Conservation (phyloP, 495 filamentous ascomycete species). For the Hyaloscypha finlandica region DNA sequence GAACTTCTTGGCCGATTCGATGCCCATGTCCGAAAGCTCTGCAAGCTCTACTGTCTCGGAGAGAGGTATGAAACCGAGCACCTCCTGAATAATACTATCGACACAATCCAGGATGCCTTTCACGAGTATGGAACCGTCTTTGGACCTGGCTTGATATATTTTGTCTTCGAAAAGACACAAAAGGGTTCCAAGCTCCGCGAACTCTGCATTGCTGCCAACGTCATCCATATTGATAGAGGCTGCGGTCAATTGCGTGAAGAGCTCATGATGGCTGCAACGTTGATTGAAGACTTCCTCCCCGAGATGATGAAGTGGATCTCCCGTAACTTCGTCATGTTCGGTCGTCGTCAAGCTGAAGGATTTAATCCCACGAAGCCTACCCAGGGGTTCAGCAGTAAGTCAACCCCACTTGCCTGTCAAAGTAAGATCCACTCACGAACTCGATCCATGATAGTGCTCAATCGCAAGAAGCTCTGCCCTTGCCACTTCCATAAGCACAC, state of each 20-base stretch:
- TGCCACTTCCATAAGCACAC: constrained; percentile 19
- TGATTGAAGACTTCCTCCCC: neutral
- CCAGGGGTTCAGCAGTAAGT: constrained; percentile 8
- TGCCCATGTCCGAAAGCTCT: constrained; percentile 2
- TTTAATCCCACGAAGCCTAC: neutral
- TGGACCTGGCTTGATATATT: constrained; percentile 5
- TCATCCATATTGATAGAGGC: constrained; percentile 14
- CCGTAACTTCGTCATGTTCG: constrained; percentile 15
- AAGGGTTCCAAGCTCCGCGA: constrained; percentile 15
- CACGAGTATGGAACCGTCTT: constrained; percentile 13
- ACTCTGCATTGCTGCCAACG: constrained; percentile 12
- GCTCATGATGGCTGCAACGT: constrained; percentile 6
- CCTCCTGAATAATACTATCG: constrained; percentile 11
- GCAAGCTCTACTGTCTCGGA: constrained; percentile 5
- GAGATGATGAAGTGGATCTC: constrained; percentile 17
- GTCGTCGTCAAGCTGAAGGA: neutral
- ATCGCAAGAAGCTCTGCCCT: constrained; percentile 10
- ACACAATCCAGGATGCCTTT: constrained; percentile 17
- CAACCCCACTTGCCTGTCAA: no score
- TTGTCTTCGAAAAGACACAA: constrained; percentile 7
- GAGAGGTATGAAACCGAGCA: constrained; percentile 10
- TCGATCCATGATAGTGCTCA: neutral
- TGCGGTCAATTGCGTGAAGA: constrained; percentile 14
- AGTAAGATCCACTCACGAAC: no score
- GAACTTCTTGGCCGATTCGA: constrained; percentile 5